Base-by-base conservation (phyloP, 768 basidiomycete genomes). In the Naganishia randhawae region DNA sequence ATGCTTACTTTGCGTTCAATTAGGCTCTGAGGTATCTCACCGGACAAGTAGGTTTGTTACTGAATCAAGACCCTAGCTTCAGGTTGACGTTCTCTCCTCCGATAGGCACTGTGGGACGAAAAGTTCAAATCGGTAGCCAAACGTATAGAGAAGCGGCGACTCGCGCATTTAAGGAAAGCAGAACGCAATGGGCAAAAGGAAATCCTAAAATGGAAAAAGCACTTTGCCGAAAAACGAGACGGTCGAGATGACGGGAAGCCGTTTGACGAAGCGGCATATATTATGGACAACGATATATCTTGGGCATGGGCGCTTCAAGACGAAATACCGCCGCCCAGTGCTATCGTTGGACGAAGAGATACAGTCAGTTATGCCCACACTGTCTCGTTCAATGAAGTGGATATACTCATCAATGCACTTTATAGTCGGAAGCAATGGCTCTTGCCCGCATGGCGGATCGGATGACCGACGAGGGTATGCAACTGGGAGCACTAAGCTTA, bases 301-400 rank as follows among this genome's bases (percentile, higher is more conserved):
- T 92, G 90, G 88, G 86, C 87, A 22, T 97, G 90, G 92, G 91
- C 88, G 7, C 78, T 92, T 66, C 88, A 91, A 69, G 86, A 83
- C 17, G 93, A 96, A 80, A 83, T 84, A 22, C 95, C 95, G 3
- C 95, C 95, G 4, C 90, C 94, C 2, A 90, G 89, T 73, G 93
- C 92, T 63, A 91, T 97, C 72, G 90, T 90, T 35, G 87, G 90
- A n/a, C 82, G 93, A 66, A 81, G 92, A 63, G 94, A 98, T 74
- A 94, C 91, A 33, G 78, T 80, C 54, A 72, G 80, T 73, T 9
- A 6, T 39, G 32, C 19, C 39, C 10, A 19, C 7, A 13, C 35
- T 62, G 17, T 29, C 10, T 27, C 3, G 27, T 29, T 31, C 19
- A 13, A 14, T 9, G 22, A 4, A 52, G 25, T 33, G 35, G 14